These are phyloP conservation scores for Penicillium frequentans DNA, from an alignment of 2,329 filamentous ascomycete genomes.

Conservation along the genomic window DNA sequence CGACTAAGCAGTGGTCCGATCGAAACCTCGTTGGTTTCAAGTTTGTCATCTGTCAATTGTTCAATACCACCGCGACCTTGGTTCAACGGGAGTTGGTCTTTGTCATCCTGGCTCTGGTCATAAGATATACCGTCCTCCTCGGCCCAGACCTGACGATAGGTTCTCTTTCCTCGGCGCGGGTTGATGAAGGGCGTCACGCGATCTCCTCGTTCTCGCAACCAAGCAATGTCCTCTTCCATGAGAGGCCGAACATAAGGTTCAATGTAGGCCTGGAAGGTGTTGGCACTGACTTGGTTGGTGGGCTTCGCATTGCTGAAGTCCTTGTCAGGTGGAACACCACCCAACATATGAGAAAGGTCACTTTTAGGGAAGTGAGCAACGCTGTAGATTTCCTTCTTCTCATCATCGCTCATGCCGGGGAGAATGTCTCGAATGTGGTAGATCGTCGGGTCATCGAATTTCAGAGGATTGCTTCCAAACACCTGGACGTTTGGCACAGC, in stretches of 20 bases:
- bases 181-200: constrained; percentile 80
- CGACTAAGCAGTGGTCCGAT: constrained; percentile 83
- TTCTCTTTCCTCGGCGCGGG: constrained; percentile 77
- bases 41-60: constrained; percentile 79
- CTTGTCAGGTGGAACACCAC: constrained; percentile 85
- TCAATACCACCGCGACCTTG: constrained; percentile 84
- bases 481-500: constrained; percentile 73
- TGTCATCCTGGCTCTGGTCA: constrained; percentile 62
- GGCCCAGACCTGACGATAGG: constrained; percentile 89
- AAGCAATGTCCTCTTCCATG: constrained; percentile 90
- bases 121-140: constrained; percentile 83
- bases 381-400: constrained; percentile 83
- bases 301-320: constrained; percentile 96
- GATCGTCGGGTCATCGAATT: constrained; percentile 86
- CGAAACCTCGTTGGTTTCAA: constrained; percentile 85
- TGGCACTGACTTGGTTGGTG: constrained; percentile 88
- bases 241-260: constrained; percentile 89
- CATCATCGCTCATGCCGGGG: constrained; percentile 76
- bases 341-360: constrained; percentile 80
- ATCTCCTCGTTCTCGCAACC: constrained; percentile 86
- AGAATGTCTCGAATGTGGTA: constrained; percentile 84
- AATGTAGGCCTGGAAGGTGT: constrained; percentile 87
- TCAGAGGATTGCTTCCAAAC: constrained; percentile 88
- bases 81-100: constrained; percentile 72
- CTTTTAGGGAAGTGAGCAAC: constrained; percentile 79